phyloP scores from a whole-genome alignment of 306 rosid genomes.

The Prunus mongolica region DNA sequence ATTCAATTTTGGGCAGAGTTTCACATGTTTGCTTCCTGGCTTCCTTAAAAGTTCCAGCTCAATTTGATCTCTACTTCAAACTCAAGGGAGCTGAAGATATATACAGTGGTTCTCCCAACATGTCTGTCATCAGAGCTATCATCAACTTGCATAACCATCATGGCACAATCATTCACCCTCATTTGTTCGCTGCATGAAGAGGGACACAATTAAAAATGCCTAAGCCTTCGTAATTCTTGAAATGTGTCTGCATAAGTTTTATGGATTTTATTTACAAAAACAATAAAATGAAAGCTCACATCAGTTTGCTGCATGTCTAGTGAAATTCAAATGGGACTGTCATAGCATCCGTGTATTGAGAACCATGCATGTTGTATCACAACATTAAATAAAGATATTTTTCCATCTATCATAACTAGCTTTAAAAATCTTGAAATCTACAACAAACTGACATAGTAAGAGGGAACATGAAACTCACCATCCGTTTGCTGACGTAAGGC shows the following conservation, averaged over 20 bases:
- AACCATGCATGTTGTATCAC: neutral
- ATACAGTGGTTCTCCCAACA: conserved; percentile 11
- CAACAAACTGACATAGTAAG: neutral
- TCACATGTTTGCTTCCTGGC: neutral
- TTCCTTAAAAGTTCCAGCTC: conserved; percentile 15
- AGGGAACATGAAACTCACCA: conserved; percentile 49
- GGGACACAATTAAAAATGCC: neutral
- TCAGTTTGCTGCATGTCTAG: neutral
- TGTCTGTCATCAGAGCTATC: conserved; percentile 20
- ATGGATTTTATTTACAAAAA: neutral
- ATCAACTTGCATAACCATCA: conserved; percentile 15
- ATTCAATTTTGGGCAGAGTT: conserved; percentile 1
- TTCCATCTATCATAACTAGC: neutral
- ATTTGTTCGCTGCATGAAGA: conserved; percentile 50
- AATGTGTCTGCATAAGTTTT: neutral
- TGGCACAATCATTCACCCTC: conserved; percentile 14
- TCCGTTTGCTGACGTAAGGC: conserved; percentile 86
- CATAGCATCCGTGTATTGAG: neutral
- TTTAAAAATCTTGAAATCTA: neutral
- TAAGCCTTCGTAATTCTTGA: neutral
- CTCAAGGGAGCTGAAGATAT: neutral
- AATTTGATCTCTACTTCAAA: conserved; percentile 3
- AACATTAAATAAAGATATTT: neutral
- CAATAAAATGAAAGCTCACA: neutral
- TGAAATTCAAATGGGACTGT: neutral